These are phyloP conservation scores for Tritrichomonas musculus DNA, from an alignment of 208 protist species.

Conservation along the genomic window DNA sequence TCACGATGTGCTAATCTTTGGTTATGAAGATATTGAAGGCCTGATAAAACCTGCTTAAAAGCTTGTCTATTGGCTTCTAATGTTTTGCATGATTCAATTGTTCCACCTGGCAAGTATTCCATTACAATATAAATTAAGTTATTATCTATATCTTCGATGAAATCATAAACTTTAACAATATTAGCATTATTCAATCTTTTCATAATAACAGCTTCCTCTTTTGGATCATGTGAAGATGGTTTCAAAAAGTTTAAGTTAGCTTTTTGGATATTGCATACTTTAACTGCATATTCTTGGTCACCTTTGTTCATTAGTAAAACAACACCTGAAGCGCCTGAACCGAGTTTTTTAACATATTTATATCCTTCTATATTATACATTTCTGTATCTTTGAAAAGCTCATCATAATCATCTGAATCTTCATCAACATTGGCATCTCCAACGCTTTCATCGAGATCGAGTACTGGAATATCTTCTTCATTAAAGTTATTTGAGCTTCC, in stretches of 20 bases:
- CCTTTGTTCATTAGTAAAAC: not conserved
- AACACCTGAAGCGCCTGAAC: not conserved
- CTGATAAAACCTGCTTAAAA: slow-evolving; percentile 70
- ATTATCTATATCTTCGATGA: not conserved
- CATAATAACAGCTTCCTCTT: not conserved
- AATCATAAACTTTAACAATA: slow-evolving; percentile 17
- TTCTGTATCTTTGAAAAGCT: too few relatives aligned
- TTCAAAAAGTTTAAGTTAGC: not conserved
- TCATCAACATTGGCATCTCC: too few relatives aligned
- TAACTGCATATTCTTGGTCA: not conserved
- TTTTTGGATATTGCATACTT: not conserved
- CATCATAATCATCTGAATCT: too few relatives aligned
- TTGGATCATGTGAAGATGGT: not conserved
- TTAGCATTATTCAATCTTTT: not conserved
- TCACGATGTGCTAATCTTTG: slow-evolving; percentile 87
- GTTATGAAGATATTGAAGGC: slow-evolving; percentile 86
- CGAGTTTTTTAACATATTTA: not conserved
- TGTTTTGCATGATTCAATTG: not conserved
- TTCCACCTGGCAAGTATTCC: not conserved
- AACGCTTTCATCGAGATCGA: too few relatives aligned
- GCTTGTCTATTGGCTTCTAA: not conserved
- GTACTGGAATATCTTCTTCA: too few relatives aligned
- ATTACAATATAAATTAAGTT: not conserved
- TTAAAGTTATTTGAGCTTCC: too few relatives aligned
- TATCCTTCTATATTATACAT: not conserved